Evolutionary conservation across 768 basidiomycete genomes (phyloP), one percentile per base, ranked within the genome.

Genomic region (Lenzites betulinus): DNA sequence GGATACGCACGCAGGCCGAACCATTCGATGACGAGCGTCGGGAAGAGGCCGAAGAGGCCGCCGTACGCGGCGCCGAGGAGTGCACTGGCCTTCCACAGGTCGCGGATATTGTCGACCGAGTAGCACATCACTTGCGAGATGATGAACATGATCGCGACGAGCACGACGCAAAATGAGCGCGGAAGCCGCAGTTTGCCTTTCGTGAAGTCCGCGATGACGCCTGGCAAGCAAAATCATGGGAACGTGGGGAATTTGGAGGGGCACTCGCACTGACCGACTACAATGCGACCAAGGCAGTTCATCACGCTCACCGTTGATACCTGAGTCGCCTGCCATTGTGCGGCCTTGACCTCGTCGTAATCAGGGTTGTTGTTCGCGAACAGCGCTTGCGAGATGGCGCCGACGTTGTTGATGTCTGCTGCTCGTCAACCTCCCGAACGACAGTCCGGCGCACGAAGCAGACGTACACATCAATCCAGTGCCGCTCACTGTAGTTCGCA

Each of bases 341-440:
- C 79, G 0, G 90, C 86, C 62, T 83, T 81, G 0, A 81, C 69
- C n/a, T 84, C 83, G 65, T 93, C 85, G 68, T 90, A 93, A 2
- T 77, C 68, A 0, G 81, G 73, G 47, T 86, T 80, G 7, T 81
- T 81, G 55, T 86, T 78, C 2, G 85, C 82, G 64, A 85, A 88
- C 28, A 90, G 76, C 0, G 79, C 87, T 67, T 90, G 84, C 0
- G 92, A 80, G 60, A 92, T 88, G 1, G 87, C 83, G 16, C 92
- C 90, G n/a, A 88, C 90, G 63, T 94, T 93, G 71, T 93, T 93
- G 73, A 94, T 93, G 67, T 87, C 88, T 89, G 56, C 25, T 33
- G 20, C 20, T 25, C 22, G 44, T 49, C 16, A 55, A 18, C 25
- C 1, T 35, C 13, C 36, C 56, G 26, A 2, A 3, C 39, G 28